Conservation (phyloP, 345 rosid species). For the Mercurialis annua region DNA sequence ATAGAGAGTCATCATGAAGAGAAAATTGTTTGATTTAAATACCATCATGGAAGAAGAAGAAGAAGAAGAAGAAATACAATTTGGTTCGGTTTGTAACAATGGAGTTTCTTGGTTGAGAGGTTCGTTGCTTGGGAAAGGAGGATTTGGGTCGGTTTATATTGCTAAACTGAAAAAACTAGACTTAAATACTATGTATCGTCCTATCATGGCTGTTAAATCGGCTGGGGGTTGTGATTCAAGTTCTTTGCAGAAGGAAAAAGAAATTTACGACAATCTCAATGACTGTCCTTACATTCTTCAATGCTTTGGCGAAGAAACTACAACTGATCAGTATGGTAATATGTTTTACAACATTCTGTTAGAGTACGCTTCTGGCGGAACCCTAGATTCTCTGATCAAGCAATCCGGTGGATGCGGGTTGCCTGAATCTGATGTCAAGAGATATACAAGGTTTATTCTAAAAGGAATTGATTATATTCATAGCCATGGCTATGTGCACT, state of each 20-base stretch:
- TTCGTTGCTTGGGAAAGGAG: conserved; percentile 55
- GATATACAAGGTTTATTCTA: conserved; percentile 48
- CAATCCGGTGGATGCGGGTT: conserved; percentile 36
- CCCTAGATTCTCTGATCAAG: conserved; percentile 33
- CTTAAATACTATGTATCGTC: conserved; percentile 26
- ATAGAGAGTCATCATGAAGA: not conserved
- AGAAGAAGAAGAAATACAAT: too few relatives aligned
- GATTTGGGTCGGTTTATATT: conserved; percentile 60
- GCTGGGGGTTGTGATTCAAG: conserved; percentile 30
- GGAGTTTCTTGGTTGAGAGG: conserved; percentile 58
- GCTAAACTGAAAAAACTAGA: conserved; percentile 27
- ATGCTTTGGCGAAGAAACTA: conserved; percentile 49
- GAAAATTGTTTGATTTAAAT: not conserved
- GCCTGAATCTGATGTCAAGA: conserved; percentile 51
- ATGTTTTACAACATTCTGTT: conserved; percentile 54
- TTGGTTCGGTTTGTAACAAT: not conserved
- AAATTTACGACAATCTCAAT: conserved; percentile 37
- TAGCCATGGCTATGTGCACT: conserved; percentile 62
- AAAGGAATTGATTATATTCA: conserved; percentile 58
- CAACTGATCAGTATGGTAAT: conserved; percentile 35
- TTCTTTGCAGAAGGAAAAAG: conserved; percentile 53
- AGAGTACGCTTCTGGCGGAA: too few relatives aligned
- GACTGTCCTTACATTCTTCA: conserved; percentile 44
- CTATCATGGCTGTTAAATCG: conserved; percentile 66
- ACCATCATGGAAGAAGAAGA: not conserved